Conservation (phyloP, 495 filamentous ascomycete species). For the Tuber umbilicatum region DNA sequence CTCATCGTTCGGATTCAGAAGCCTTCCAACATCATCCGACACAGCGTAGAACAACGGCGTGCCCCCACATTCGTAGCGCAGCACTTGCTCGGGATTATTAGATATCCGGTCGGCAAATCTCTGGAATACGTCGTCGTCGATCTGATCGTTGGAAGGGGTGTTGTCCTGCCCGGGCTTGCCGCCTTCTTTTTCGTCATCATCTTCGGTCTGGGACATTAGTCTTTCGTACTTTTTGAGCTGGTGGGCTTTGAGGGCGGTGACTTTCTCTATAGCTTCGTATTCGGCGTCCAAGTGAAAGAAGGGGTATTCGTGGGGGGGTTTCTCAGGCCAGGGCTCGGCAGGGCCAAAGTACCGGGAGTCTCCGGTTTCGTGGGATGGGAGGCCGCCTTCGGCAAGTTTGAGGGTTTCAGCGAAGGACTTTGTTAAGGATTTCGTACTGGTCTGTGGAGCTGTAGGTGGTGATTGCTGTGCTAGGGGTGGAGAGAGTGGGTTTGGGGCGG, state of each 20-base stretch:
- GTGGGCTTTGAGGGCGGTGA: conserved; percentile 2
- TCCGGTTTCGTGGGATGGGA: conserved; percentile 44
- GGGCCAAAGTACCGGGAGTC: conserved; percentile 40
- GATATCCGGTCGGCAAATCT: conserved; percentile 78
- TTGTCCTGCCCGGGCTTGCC: neutral
- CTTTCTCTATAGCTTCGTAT: conserved; percentile 68
- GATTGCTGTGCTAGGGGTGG: conserved; percentile 44
- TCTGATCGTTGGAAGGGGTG: neutral
- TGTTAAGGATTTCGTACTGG: conserved; percentile 23
- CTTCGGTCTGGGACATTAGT: neutral
- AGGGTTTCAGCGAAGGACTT: conserved; percentile 51
- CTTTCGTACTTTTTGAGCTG: neutral
- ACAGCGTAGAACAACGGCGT: conserved; percentile 73
- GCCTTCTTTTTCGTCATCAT: neutral
- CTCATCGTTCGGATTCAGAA: conserved; percentile 46
- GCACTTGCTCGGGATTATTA: conserved; percentile 89
- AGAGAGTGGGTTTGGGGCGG: conserved; percentile 55
- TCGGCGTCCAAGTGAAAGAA: conserved; percentile 82
- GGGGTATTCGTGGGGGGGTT: conserved; percentile 65
- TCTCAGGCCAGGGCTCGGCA: conserved; percentile 68
- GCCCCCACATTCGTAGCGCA: conserved; percentile 85
- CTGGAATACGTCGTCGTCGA: conserved; percentile 57
- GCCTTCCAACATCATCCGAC: conserved; percentile 63
- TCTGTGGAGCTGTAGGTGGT: conserved; percentile 38
- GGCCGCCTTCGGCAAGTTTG: conserved; percentile 47